Percentiles rank a stretch among this genome's conserved stretches.
These are phyloP conservation scores for Hyaloscypha bicolor DNA, from an alignment of 495 filamentous ascomycete species.

Conservation along the genomic window DNA sequence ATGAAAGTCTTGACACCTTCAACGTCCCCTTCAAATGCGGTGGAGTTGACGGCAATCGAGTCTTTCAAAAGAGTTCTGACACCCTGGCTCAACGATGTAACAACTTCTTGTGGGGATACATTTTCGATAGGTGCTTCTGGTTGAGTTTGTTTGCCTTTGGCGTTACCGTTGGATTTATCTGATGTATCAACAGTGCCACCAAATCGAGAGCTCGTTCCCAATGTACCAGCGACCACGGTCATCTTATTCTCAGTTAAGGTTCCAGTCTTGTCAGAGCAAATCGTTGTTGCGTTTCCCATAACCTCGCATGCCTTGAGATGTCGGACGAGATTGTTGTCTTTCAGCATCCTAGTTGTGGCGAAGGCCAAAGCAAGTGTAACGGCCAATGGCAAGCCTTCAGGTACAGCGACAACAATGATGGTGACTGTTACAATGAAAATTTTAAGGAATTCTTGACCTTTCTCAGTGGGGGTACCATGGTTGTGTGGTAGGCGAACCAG, in stretches of 20 bases:
- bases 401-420: conserved; percentile 92
- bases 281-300: conserved; percentile 97
- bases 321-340: conserved; percentile 92
- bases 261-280: conserved; percentile 97
- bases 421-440: conserved; percentile 97
- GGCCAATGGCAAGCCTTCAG: conserved; percentile 89
- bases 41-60: conserved; percentile 84
- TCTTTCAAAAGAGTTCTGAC: conserved; percentile 68
- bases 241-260: conserved; percentile 95
- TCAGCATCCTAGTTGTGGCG: conserved; percentile 92
- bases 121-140: conserved; percentile 38
- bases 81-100: conserved; percentile 54
- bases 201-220: conserved; percentile 70
- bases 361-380: conserved; percentile 94
- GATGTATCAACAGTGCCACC: conserved; percentile 38
- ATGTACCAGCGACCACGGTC: conserved; percentile 78
- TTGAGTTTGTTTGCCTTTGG: conserved; percentile 33
- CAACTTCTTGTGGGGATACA: conserved; percentile 56
- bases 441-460: conserved; percentile 84
- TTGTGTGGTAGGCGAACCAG: conserved; percentile 64
- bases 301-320: conserved; percentile 92
- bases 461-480: conserved; percentile 59
- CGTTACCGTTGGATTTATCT: conserved; percentile 20
- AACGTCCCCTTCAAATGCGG: conserved; percentile 82
- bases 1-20: conserved; percentile 74